Conservation (phyloP, 345 rosid genomes). For the Eucalyptus coolabah region DNA sequence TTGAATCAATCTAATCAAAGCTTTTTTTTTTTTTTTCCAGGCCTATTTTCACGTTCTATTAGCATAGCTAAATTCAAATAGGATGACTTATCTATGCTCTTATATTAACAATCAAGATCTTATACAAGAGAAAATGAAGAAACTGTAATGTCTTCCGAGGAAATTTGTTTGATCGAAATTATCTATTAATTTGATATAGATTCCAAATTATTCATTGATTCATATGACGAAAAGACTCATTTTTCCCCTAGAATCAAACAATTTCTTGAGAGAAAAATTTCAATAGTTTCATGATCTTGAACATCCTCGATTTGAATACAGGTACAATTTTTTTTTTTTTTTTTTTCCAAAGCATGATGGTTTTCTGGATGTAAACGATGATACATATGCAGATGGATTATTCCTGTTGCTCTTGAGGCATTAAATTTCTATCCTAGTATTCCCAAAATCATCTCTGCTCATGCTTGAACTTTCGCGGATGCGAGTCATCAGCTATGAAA, state of each 20-base stretch:
- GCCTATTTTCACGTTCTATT: not conserved
- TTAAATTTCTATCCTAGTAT: not conserved
- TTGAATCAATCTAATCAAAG: no score
- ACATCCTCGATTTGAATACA: not conserved
- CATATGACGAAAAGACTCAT: not conserved
- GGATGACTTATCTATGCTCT: not conserved
- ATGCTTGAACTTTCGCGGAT: no score
- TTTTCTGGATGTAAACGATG: not conserved
- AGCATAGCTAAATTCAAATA: not conserved
- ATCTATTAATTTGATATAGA: not conserved
- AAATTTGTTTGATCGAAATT: no score
- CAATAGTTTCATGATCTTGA: not conserved
- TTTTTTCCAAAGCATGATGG: not conserved
- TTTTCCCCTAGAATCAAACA: no score
- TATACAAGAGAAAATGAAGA: not conserved
- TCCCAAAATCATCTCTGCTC: no score
- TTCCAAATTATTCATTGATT: not conserved
- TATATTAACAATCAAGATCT: not conserved
- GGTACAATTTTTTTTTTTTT: rapidly evolving
- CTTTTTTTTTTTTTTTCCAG: not conserved
- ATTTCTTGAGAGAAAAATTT: no score
- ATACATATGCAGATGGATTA: not conserved
- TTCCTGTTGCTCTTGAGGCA: not conserved
- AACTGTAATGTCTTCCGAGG: not conserved
- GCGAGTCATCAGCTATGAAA: no score